Conservation (phyloP, 179 eudicot genomes). For the Gypsophila paniculata region DNA sequence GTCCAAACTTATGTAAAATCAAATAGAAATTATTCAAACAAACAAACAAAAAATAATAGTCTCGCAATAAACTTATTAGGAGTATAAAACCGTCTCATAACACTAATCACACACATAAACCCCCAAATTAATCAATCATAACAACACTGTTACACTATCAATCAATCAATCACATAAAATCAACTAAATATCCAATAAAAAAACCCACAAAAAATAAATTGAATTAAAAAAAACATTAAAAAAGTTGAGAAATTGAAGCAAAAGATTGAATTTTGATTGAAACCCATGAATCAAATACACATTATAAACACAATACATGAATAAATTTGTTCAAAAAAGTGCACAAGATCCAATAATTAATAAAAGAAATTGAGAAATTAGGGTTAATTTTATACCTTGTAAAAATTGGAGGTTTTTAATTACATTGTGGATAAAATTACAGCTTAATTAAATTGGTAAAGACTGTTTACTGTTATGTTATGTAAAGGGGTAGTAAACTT, state of each 20-base stretch:
- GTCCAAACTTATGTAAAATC: no score
- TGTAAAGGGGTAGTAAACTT: no score
- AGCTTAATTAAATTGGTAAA: no score
- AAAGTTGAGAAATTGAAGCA: neutral
- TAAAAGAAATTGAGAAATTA: no score
- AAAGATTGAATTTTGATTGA: slow-evolving; percentile 4
- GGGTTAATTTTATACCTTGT: no score
- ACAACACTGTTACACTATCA: slow-evolving; percentile 1
- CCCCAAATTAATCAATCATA: neutral
- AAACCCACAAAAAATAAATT: neutral
- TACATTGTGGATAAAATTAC: no score
- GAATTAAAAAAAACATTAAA: neutral
- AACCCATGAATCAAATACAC: slow-evolving; percentile 10
- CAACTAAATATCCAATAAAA: slow-evolving; percentile 3
- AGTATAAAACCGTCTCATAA: neutral
- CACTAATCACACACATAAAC: neutral
- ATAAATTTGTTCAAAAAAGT: neutral
- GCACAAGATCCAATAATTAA: neutral
- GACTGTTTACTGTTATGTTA: no score
- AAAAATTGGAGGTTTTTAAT: no score
- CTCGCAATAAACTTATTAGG: no score
- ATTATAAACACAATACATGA: neutral
- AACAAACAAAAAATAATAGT: no score
- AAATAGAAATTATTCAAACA: no score
- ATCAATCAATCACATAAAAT: neutral